Percentiles rank a stretch among this genome's conserved stretches.
Evolutionary conservation across 345 rosid species (phyloP).

Genomic region (Euphorbia lathyris): DNA sequence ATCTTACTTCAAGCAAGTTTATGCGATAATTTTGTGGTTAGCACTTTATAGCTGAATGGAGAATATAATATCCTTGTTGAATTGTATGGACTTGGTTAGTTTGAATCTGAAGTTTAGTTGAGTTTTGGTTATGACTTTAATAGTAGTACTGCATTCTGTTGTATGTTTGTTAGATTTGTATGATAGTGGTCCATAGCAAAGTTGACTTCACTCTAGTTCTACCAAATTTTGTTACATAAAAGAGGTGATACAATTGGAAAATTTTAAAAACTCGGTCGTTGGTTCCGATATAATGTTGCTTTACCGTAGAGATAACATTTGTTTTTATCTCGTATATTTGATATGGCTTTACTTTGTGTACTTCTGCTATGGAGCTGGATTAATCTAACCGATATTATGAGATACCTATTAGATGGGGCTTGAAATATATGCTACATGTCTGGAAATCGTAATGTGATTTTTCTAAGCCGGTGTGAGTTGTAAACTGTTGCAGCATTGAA

Average conservation of each 20-base stretch:
- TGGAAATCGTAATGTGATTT: background rate
- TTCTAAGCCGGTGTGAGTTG: background rate
- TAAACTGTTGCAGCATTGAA: conserved; percentile 2
- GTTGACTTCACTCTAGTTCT: background rate
- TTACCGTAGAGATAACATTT: background rate
- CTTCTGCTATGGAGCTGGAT: background rate
- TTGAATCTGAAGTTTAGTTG: background rate
- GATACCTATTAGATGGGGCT: background rate
- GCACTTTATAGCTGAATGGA: background rate
- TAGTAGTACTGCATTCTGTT: background rate
- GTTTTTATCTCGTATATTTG: background rate
- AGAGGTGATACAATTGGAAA: background rate
- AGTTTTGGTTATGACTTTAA: background rate
- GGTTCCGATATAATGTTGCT: background rate
- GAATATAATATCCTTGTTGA: background rate
- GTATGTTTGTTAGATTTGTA: background rate
- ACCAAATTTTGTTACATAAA: conserved; percentile 1
- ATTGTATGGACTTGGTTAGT: background rate
- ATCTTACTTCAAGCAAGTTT: background rate
- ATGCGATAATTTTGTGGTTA: background rate
- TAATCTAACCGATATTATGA: background rate
- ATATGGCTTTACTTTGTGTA: background rate
- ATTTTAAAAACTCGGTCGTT: background rate
- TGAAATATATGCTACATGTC: background rate
- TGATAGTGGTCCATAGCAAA: background rate